phyloP scores from a whole-genome alignment of 176 grass and related monocot genomes.

The Hyparrhenia diplandra region DNA sequence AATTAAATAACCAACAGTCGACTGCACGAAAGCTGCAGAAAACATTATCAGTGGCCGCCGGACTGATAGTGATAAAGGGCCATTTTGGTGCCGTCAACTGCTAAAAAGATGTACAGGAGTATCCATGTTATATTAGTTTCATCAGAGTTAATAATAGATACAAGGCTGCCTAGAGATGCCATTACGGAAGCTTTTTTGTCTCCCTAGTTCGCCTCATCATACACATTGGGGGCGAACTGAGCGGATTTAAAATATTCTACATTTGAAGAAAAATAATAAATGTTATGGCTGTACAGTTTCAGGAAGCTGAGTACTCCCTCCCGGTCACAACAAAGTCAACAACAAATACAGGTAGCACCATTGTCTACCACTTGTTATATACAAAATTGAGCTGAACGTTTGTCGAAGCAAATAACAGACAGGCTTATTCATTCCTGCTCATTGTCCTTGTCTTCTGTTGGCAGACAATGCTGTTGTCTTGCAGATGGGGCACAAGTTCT shows the following conservation, averaged over 20 bases:
- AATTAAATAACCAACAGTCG: background rate
- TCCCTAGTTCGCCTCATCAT: constrained; percentile 11
- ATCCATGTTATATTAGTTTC: constrained; percentile 1
- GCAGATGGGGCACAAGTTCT: constrained; percentile 74
- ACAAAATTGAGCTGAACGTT: constrained; percentile 55
- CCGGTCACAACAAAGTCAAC: constrained; percentile 36
- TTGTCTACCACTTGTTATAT: constrained; percentile 55
- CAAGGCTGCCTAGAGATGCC: constrained; percentile 27
- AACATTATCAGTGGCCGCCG: background rate
- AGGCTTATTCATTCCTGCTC: constrained; percentile 37
- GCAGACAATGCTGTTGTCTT: constrained; percentile 57
- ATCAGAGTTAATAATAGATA: constrained; percentile 21
- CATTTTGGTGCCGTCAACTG: background rate
- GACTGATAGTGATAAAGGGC: background rate
- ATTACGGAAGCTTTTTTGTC: background rate
- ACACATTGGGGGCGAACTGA: constrained; percentile 29
- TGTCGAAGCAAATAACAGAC: constrained; percentile 39
- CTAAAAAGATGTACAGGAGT: constrained; percentile 19
- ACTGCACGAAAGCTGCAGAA: background rate
- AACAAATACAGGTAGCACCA: constrained; percentile 54
- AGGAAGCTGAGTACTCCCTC: constrained; percentile 55
- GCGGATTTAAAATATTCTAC: constrained; percentile 46
- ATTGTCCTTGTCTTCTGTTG: constrained; percentile 35
- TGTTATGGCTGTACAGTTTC: constrained; percentile 64
- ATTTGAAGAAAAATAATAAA: constrained; percentile 53